Evolutionary conservation across 495 filamentous ascomycete genomes (phyloP), one percentile per base, ranked within the genome.

Genomic region (Cudoniella acicularis): DNA sequence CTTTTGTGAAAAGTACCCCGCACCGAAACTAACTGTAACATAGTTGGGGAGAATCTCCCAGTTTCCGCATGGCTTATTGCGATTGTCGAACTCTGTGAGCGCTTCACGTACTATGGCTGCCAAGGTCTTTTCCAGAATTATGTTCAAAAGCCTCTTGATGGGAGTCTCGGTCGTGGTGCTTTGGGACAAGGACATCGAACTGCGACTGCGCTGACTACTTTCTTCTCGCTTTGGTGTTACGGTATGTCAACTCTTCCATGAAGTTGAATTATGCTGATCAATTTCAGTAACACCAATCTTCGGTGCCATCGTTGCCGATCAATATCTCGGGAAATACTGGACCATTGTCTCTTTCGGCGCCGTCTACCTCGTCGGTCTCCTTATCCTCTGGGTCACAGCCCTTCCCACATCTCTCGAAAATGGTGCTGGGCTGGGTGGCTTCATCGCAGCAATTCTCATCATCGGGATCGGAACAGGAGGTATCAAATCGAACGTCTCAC

Each of bases 401-500:
- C 68, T 83, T 3, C 82, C 82, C 2, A 61, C 67, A 0, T 66
- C 79, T 3, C 69, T 85, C 10, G 70, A 79, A 22, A 69, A 63
- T 25, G 80, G 80, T 2, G 67, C 79, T 22, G 70, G 75, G 0
- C 67, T 79, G 40, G 69, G 68, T 20, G 70, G 72, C 2, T 64
- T 76, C 22, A 65, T 72, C 24, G 66, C 60, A 20, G 64, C 65
- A 17, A 72, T 75, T 63, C 56, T 80, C 8, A 63, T 81, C 26
- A 78, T 80, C 54, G 80, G 75, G 30, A 69, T 82, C 17, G 80
- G 79, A 23, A 75, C 79, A 6, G 88, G 88, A 58, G 86, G 87
- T 64, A 89, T 92, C 75, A 92, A 92, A 74, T 83, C 85, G 20
- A 78, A 77, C 50, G 68, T 83, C 16, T 65, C 74, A n/a, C 80